Conservation (phyloP, 495 filamentous ascomycete species). For the Elasticomyces elasticus region DNA sequence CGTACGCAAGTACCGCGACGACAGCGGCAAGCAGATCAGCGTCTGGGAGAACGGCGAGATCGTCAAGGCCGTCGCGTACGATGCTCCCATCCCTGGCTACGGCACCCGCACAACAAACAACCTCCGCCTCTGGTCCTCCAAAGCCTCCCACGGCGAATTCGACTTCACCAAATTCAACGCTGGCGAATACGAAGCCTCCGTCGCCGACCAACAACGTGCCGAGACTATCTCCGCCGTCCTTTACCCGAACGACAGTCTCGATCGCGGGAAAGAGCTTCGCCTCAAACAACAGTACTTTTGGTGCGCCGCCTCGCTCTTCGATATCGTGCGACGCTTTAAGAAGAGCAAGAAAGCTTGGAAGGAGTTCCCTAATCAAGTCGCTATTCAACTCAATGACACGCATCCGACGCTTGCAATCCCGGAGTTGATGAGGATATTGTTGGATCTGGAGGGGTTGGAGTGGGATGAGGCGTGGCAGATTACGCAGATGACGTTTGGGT, state of each 20-base stretch:
- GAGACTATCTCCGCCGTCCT: conserved; percentile 97
- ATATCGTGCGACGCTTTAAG: conserved; percentile 96
- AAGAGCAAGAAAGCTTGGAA: conserved; percentile 86
- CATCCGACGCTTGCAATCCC: conserved; percentile 95
- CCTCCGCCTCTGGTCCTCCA: conserved; percentile 90
- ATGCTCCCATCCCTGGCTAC: conserved; percentile 90
- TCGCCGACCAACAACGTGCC: conserved; percentile 87
- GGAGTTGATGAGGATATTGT: conserved; percentile 82
- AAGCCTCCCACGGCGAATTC: conserved; percentile 92
- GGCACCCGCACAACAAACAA: conserved; percentile 89
- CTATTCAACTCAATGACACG: conserved; percentile 96
- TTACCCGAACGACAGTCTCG: conserved; percentile 95
- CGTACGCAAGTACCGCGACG: conserved; percentile 62
- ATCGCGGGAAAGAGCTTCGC: conserved; percentile 90
- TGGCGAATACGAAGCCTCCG: conserved; percentile 94
- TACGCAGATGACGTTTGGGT: conserved; percentile 65
- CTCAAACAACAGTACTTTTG: conserved; percentile 99
- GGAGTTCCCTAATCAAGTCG: conserved; percentile 87
- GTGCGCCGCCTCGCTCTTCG: conserved; percentile 91
- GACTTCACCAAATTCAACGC: conserved; percentile 99
- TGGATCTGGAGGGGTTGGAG: conserved; percentile 79
- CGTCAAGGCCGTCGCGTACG: conserved; percentile 87
- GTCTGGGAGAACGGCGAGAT: conserved; percentile 89
- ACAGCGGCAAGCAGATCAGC: conserved; percentile 58
- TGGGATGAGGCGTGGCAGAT: conserved; percentile 91